Percentiles rank a stretch among this genome's conserved stretches.
Evolutionary conservation across 2,329 filamentous ascomycete genomes (phyloP).

Genomic region (Plectosphaerella cucumerina): DNA sequence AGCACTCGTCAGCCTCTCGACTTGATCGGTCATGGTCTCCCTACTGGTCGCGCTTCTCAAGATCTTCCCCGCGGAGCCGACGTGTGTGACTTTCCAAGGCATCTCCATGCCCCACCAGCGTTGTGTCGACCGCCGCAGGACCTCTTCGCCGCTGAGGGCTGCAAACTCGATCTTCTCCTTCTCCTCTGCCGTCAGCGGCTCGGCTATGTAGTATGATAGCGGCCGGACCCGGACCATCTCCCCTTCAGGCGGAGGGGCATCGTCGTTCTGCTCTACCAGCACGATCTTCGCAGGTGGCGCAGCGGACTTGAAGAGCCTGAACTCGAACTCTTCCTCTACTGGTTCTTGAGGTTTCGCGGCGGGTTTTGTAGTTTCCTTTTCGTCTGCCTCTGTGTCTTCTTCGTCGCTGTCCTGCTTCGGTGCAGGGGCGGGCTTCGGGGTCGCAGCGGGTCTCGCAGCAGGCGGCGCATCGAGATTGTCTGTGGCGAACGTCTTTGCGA

Average conservation of each 20-base stretch:
- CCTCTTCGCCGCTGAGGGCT: constrained; percentile 48
- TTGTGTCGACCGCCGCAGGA: constrained; percentile 37
- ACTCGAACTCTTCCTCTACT: constrained; percentile 44
- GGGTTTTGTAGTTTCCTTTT: constrained; percentile 20
- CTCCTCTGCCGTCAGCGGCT: constrained; percentile 28
- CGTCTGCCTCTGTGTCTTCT: constrained; percentile 13
- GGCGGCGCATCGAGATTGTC: constrained; percentile 18
- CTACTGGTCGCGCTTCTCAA: constrained; percentile 18
- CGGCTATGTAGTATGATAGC: constrained; percentile 44
- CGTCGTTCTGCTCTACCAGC: constrained; percentile 38
- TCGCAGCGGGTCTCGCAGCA: constrained; percentile 3
- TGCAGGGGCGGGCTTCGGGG: neutral
- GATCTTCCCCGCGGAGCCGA: constrained; percentile 19
- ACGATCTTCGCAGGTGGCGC: constrained; percentile 44
- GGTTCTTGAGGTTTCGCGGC: constrained; percentile 8
- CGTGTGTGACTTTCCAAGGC: constrained; percentile 52
- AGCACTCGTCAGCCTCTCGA: neutral
- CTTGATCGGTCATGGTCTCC: constrained; percentile 10
- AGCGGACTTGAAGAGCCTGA: constrained; percentile 52
- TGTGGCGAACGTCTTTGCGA: constrained; percentile 42
- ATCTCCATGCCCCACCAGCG: constrained; percentile 55
- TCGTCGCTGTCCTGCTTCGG: constrained; percentile 9
- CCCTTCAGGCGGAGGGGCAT: constrained; percentile 26
- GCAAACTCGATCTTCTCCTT: constrained; percentile 35
- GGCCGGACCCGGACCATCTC: constrained; percentile 33